These are phyloP conservation scores for Chimonanthus salicifolius DNA, from an alignment of 164 flowering plant species.

Conservation along the genomic window DNA sequence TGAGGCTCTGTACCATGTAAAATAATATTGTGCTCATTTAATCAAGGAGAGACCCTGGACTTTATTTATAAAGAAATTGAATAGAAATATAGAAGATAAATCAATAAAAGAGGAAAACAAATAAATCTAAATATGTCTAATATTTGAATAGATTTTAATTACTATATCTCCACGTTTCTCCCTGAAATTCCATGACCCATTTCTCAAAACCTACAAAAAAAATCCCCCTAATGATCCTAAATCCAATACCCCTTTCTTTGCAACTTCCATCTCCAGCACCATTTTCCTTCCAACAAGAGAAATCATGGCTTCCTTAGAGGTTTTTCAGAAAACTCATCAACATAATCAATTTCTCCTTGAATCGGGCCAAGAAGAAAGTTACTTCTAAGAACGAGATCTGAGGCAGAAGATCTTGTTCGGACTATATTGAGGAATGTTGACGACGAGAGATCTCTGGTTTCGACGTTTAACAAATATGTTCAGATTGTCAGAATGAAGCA, in stretches of 20 bases:
- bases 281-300: not conserved
- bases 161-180: not conserved
- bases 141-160: too few relatives aligned
- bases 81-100: too few relatives aligned
- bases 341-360: constrained; percentile 18
- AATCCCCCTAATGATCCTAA: not conserved
- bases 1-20: too few relatives aligned
- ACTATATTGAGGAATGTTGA: constrained; percentile 38
- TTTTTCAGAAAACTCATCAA: constrained; percentile 2
- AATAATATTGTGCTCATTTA: too few relatives aligned
- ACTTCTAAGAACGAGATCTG: constrained; percentile 28
- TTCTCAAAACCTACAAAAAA: not conserved
- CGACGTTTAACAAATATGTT: too few relatives aligned
- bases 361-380: constrained; percentile 29
- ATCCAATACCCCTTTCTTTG: not conserved
- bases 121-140: too few relatives aligned
- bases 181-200: constrained; percentile 1
- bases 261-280: not conserved
- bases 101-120: too few relatives aligned
- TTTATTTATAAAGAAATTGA: too few relatives aligned
- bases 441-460: constrained; percentile 30
- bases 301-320: not conserved
- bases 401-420: constrained; percentile 48
- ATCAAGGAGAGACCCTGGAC: too few relatives aligned
- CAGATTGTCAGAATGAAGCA: too few relatives aligned